Base-by-base conservation (phyloP, 805 yeast species). In the Teunomyces barrocoloradensis region DNA sequence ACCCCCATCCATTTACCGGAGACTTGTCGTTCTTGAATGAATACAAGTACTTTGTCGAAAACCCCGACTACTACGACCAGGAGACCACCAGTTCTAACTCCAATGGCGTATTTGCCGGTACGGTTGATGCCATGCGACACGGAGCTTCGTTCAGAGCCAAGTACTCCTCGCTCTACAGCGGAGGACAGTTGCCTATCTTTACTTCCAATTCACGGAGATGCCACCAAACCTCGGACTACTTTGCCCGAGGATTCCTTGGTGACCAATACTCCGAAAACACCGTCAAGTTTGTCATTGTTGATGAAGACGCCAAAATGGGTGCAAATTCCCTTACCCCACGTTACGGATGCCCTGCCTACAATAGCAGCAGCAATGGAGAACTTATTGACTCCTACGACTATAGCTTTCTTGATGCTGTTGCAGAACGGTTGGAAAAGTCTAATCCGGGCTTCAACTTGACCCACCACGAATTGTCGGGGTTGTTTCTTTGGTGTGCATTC, bases 401-500 rank as follows among this genome's bases (percentile, higher is more conserved):
- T 49, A 47, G 60, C 3, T 86, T 79, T 61, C 71, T 85, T 52
- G 55, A 62, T 6, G 69, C 63, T 17, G 87, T 88, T 25, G 77
- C 83, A 5, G 61, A 61, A 12, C 75, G 95, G 54, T 67, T 87
- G 43, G 78, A 78, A 56, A 60, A 62, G 38, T 69, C 75, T 42
- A 80, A 87, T 45, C 80, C 81, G 3, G 85, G 82, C 2, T 58
- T 71, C 48, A 68, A 79, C 53, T 52, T 87, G 46, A 75, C 82
- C 2, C 58, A 71, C 2, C 56, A 61, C 32, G 92, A 88, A 55
- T 77, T 82, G 20, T 65, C 62, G 39, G 64, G 63, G 18, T 57
- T 87, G 52, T 82, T 85, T 56, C 69, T 74, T 9, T 75, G 82
- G 66, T 87, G 95, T 67, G 90, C 88, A 2, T 88, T 75, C 60